Base-by-base conservation (phyloP, 352 stramenopile genomes). In the Thraustochytrium sp. region DNA sequence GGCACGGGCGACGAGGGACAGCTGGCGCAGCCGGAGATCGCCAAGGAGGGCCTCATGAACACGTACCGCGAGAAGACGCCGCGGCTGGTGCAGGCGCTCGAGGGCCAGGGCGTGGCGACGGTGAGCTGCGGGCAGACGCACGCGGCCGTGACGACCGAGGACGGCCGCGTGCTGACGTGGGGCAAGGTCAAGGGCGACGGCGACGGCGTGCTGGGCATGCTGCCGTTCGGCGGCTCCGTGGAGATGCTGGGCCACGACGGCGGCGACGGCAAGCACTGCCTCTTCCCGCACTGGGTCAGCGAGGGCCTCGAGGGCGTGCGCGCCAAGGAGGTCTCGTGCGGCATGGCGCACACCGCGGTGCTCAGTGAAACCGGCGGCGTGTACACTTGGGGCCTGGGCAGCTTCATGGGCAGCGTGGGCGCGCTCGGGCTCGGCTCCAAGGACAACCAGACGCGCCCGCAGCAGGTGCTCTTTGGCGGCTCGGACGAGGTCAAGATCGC, bases 111-210 rank as follows among this genome's bases (percentile, higher is more conserved):
- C 90, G 61, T 95, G 48, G 90, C 93, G 38, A 89, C 94, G 64
- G 88, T 96, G 38, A 93, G 91, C 36, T 94, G 90, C 76, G 92
- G 91, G 56, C 87, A 93, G 76, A 93, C 93, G 77, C 93, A 93
- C 78, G 94, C 92, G 21, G 90, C 90, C 5, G 92, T 91, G 0
- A 89, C 94, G 23, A 92, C 94, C 63, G 89, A 85, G 46, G 88
- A 94, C 4, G 92, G 92, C 84, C 93, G 93, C 82, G 90, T 95
- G 75, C 95, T 94, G 84, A 92, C 91, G 84, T 96, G 92, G 92
- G 92, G 92, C 36, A 85, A 86, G 91, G 90, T 90, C 62, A 64
- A 84, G 90, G 90, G 89, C 59, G 91, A 95, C 85, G 93, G 93
- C 73, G n/a, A n/a, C n/a, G 91, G 92, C 48, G 94, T 94, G 91